These are phyloP conservation scores for Hanseniaspora valbyensis DNA, from an alignment of 805 yeast genomes.

Conservation along the genomic window DNA sequence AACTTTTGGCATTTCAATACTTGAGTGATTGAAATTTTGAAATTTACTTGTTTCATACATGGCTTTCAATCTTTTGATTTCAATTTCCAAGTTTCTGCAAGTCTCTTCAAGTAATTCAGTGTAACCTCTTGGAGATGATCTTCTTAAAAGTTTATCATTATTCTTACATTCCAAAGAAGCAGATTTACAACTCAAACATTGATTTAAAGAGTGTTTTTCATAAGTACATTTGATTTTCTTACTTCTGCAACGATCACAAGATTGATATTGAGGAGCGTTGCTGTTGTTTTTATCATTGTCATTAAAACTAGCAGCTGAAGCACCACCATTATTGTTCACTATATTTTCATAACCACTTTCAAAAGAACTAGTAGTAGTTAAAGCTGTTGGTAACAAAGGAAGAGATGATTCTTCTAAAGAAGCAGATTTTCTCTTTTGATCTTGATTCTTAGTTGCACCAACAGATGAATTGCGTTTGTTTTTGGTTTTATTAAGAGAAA, in stretches of 20 bases:
- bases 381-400: no score
- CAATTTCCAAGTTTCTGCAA: slow-evolving; percentile 74
- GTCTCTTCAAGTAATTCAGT: slow-evolving; percentile 84
- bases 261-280: slow-evolving; percentile 8
- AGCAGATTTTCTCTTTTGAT: no score
- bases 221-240: slow-evolving; percentile 54
- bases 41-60: slow-evolving; percentile 11
- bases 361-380: no score
- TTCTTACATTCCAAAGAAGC: slow-evolving; percentile 83
- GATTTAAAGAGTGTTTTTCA: slow-evolving; percentile 52
- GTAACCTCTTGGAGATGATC: slow-evolving; percentile 85
- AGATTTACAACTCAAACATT: slow-evolving; percentile 69
- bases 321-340: not conserved
- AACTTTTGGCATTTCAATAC: not conserved
- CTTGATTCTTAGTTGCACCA: no score
- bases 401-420: no score
- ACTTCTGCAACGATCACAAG: slow-evolving; percentile 27
- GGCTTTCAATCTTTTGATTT: slow-evolving; percentile 58
- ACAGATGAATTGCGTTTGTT: no score
- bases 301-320: no score
- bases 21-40: slow-evolving; percentile 10
- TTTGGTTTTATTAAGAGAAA: no score
- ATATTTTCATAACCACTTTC: not conserved
- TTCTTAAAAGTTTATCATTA: slow-evolving; percentile 72
- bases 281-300: not conserved